Percentiles rank a stretch among this genome's conserved stretches.
Evolutionary conservation across 2,329 filamentous ascomycete species (phyloP).

Genomic region (Scedosporium dehoogii): DNA sequence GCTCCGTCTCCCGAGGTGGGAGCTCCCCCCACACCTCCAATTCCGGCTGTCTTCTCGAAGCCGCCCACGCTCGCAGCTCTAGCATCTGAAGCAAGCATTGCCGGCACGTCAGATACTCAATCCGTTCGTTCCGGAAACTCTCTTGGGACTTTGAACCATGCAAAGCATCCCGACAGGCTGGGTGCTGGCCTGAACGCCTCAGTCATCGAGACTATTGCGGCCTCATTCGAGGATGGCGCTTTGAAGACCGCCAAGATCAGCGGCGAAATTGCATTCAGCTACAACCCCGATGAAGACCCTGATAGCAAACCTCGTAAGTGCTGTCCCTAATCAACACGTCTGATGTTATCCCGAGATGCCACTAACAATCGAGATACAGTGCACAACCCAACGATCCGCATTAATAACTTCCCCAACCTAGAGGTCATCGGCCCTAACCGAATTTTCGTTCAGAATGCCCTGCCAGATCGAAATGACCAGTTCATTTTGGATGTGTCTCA

Average conservation of each 20-base stretch:
- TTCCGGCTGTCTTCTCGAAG: conserved; percentile 16
- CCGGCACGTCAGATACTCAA: conserved; percentile 67
- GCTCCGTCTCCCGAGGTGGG: conserved; percentile 5
- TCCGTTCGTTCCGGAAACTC: conserved; percentile 87
- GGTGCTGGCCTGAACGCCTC: conserved; percentile 76
- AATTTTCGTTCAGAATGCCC: conserved; percentile 68
- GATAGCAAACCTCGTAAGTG: conserved; percentile 34
- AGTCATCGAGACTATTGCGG: conserved; percentile 84
- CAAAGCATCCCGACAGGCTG: conserved; percentile 73
- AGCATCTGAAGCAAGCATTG: conserved; percentile 51
- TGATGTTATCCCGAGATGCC: no score
- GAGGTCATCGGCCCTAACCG: conserved; percentile 93
- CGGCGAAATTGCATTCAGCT: conserved; percentile 82
- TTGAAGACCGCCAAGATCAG: conserved; percentile 64
- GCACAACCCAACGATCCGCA: conserved; percentile 59
- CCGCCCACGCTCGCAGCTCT: conserved; percentile 43
- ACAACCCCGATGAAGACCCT: conserved; percentile 47
- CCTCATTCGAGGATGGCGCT: conserved; percentile 65
- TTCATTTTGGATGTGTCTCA: conserved; percentile 67
- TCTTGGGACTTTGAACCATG: conserved; percentile 55
- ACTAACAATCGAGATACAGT: background rate
- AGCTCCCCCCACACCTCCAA: conserved; percentile 15
- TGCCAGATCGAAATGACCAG: conserved; percentile 59
- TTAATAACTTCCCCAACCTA: conserved; percentile 80
- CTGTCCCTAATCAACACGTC: conserved; percentile 10